Evolutionary conservation across 441 rosid species (phyloP).

Genomic region (Pelargonium fulgidum): DNA sequence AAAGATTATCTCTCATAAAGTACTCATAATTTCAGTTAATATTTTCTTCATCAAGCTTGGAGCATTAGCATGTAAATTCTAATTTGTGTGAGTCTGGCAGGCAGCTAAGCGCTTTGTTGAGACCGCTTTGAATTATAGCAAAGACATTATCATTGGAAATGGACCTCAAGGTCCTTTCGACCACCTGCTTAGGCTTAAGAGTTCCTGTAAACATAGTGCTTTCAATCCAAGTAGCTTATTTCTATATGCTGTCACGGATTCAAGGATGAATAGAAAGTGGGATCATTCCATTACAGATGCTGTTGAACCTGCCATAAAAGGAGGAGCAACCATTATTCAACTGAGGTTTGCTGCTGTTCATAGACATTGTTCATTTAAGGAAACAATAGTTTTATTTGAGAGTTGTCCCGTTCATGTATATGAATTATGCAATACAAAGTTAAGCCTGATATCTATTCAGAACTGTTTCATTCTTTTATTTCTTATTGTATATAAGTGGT

Average conservation of each 20-base stretch:
- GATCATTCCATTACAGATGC: constrained; percentile 55
- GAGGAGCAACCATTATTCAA: constrained; percentile 89
- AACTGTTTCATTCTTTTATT: too few species aligned
- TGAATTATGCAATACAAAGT: too few species aligned
- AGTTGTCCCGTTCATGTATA: not conserved
- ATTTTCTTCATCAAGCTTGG: too few species aligned
- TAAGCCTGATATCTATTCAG: too few species aligned
- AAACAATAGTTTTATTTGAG: not conserved
- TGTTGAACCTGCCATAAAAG: constrained; percentile 67
- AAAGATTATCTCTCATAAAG: too few species aligned
- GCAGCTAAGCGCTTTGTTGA: constrained; percentile 63
- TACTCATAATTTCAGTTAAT: too few species aligned
- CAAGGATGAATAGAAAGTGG: constrained; percentile 80
- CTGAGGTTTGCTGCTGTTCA: constrained; percentile 44
- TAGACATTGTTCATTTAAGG: not conserved
- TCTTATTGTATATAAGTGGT: too few species aligned
- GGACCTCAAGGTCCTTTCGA: constrained; percentile 95
- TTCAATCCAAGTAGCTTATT: constrained; percentile 62
- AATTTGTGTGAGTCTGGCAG: constrained; percentile 34
- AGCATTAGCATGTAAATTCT: constrained; percentile 8
- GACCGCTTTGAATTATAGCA: constrained; percentile 65
- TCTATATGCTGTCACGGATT: constrained; percentile 84
- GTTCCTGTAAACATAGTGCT: constrained; percentile 24
- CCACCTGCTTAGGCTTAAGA: constrained; percentile 61
- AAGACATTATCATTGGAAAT: constrained; percentile 68